Evolutionary conservation across 495 filamentous ascomycete genomes (phyloP).

Genomic region (Margaritispora aquatica): DNA sequence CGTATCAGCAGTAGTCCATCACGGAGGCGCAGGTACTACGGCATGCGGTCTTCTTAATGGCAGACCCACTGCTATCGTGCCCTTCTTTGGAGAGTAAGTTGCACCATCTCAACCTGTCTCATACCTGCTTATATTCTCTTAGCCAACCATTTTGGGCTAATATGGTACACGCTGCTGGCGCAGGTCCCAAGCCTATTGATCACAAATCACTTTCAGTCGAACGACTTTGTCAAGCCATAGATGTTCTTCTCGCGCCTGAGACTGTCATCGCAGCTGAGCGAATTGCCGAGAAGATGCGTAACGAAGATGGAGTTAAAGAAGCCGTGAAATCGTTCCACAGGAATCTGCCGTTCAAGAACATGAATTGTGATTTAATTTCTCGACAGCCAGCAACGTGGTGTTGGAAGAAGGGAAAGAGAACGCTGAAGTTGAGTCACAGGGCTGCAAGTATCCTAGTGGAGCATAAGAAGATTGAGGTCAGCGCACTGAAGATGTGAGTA

Average conservation of each 20-base stretch:
- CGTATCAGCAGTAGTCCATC: conserved; percentile 56
- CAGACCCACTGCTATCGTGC: conserved; percentile 54
- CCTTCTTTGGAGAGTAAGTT: conserved; percentile 58
- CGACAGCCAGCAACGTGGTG: conserved; percentile 22
- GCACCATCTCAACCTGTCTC: neutral
- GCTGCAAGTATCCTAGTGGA: conserved; percentile 12
- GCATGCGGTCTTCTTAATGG: conserved; percentile 53
- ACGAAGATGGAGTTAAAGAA: conserved; percentile 11
- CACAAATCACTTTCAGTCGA: conserved; percentile 37
- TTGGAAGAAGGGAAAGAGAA: conserved; percentile 1
- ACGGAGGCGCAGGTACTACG: conserved; percentile 63
- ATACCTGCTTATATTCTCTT: conserved; percentile 5
- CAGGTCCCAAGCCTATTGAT: conserved; percentile 40
- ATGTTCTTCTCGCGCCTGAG: conserved; percentile 1
- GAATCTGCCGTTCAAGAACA: conserved; percentile 6
- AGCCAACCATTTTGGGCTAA: conserved; percentile 51
- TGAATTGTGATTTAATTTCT: conserved; percentile 27
- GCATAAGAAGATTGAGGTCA: conserved; percentile 5
- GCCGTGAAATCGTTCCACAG: conserved; percentile 19
- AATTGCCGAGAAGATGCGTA: conserved; percentile 12
- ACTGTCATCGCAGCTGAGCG: conserved; percentile 4
- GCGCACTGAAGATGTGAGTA: conserved; percentile 5
- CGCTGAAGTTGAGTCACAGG: conserved; percentile 11
- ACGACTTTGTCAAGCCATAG: conserved; percentile 33
- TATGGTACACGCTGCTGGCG: conserved; percentile 45